Evolutionary conservation across 2,329 filamentous ascomycete genomes (phyloP), one percentile per base, ranked within the genome.

Genomic region (Plectosphaerella plurivora): DNA sequence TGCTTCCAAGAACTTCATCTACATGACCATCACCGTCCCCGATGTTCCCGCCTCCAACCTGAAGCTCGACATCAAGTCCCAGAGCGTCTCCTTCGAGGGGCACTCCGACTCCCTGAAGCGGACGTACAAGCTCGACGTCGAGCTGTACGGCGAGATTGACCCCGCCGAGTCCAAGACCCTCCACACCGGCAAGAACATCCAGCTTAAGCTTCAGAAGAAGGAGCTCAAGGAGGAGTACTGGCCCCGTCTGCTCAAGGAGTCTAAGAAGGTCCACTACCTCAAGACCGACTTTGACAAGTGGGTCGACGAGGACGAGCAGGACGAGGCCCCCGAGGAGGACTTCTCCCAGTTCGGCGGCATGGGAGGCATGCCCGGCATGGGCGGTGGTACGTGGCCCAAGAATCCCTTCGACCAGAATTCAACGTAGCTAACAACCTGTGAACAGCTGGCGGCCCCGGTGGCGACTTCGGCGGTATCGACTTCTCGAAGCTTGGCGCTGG

Each of bases 201-300:
- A 96, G 78, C 73, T 97, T 64, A 89, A 96, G 70, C 82, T 99
- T 71, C 84, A 90, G 74, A 99, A 99, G 89, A 97, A 97, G 86
- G 91, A 96, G 68, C 81, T 94, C 60, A 89, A 91, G 74, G 84
- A 91, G 66, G 91, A 94, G 74, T 97, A 87, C 83, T 99, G 94
- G 94, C 92, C 92, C 58, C 86, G 94, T 59, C 82, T 99, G 65
- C 81, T 97, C 69, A 97, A 97, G 86, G 89, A 93, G 55, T 73
- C 78, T 61, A 87, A 90, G 81, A 96, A 91, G 79, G 76, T 89
- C 51, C 94, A 97, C 77, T 99, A 91, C 83, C 75, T 99, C 66
- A 96, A 96, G 87, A 97, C 94, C 59, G 88, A 99, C 77, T 99
- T 99, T 65, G 92, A 97, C 79, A 97, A 96, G 88, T 97, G 92